Evolutionary conservation across 2,329 filamentous ascomycete species (phyloP).

Genomic region (Xylaria multiplex): DNA sequence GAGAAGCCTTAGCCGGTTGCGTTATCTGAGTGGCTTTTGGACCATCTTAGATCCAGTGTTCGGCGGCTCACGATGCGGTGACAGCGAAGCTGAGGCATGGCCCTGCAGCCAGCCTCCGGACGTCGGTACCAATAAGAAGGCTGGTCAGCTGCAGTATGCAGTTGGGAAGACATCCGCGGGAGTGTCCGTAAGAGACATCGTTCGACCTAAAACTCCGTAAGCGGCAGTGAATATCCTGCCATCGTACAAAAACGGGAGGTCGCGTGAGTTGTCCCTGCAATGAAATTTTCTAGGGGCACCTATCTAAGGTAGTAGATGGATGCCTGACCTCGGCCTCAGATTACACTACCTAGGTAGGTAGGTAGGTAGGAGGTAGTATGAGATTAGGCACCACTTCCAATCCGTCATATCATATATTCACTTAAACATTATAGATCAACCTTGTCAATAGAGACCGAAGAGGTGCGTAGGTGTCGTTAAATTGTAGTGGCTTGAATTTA

Average conservation of each 20-base stretch:
- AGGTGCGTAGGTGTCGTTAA: too few species aligned
- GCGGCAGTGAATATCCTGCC: constrained; percentile 16
- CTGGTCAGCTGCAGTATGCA: constrained; percentile 3
- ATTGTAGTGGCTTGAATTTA: too few species aligned
- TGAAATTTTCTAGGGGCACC: neutral
- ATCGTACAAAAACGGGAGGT: constrained; percentile 19
- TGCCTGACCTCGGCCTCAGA: too few species aligned
- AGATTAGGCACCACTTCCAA: too few species aligned
- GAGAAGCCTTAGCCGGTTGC: constrained; percentile 5
- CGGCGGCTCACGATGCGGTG: constrained; percentile 32
- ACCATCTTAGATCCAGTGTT: neutral
- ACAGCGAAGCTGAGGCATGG: constrained; percentile 28
- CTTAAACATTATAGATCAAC: neutral
- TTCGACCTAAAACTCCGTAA: constrained; percentile 30
- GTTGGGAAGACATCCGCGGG: constrained; percentile 3
- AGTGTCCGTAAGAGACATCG: constrained; percentile 18
- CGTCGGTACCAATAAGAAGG: constrained; percentile 23
- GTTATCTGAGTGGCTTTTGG: constrained; percentile 23
- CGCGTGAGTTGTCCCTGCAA: constrained; percentile 26
- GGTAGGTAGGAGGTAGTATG: neutral
- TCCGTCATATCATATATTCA: constrained; percentile 13
- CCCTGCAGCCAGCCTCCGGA: constrained; percentile 25
- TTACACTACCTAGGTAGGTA: neutral
- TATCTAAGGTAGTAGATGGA: too few species aligned
- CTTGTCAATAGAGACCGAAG: too few species aligned